Evolutionary conservation across 2,329 filamentous ascomycete species (phyloP).

Genomic region (Ophiostoma pallidulum): DNA sequence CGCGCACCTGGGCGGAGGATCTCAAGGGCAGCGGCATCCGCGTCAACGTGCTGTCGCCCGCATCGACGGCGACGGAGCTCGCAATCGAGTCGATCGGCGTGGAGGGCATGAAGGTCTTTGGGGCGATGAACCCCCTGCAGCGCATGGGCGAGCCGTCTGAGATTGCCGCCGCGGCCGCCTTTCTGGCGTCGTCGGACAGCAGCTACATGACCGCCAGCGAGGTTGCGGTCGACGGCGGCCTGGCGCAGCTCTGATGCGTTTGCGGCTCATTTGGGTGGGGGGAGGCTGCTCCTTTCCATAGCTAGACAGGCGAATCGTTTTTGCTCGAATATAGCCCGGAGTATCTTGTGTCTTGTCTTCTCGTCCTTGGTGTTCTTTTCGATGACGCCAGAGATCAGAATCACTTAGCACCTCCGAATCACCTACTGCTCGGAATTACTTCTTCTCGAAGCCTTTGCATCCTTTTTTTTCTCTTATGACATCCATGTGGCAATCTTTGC

Average conservation of each 20-base stretch:
- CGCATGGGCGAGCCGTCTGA: constrained; percentile 12
- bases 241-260: constrained; percentile 11
- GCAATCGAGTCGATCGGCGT: constrained; percentile 11
- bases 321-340: too few relatives aligned
- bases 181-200: constrained; percentile 14
- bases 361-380: too few relatives aligned
- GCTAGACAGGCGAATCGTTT: too few relatives aligned
- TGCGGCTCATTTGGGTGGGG: too few relatives aligned
- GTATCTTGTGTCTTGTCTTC: too few relatives aligned
- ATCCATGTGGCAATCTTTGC: too few relatives aligned
- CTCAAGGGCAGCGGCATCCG: constrained; percentile 11
- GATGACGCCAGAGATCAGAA: too few relatives aligned
- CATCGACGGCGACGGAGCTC: constrained; percentile 12
- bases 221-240: constrained; percentile 12
- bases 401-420: too few relatives aligned
- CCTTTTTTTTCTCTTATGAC: too few relatives aligned
- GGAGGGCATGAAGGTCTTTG: constrained; percentile 9
- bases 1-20: constrained; percentile 11
- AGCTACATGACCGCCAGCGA: constrained; percentile 15
- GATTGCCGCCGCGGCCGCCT: constrained; percentile 10
- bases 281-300: too few relatives aligned
- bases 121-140: constrained; percentile 6
- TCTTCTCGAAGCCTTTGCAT: too few relatives aligned
- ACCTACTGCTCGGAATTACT: too few relatives aligned
- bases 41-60: constrained; percentile 13